These are phyloP conservation scores for Pseudopithomyces maydicus DNA, from an alignment of 2,329 filamentous ascomycete species.

Conservation along the genomic window DNA sequence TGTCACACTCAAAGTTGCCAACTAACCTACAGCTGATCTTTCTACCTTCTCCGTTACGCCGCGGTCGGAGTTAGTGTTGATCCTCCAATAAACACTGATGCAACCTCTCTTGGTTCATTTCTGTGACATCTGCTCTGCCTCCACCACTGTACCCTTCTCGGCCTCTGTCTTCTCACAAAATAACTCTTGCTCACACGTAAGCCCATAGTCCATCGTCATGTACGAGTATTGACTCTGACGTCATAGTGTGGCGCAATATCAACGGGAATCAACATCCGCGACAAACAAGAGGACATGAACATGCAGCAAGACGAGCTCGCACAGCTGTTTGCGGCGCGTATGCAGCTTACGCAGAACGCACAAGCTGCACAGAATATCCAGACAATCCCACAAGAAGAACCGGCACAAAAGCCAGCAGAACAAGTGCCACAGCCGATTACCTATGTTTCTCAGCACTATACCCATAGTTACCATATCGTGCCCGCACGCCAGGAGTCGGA, in stretches of 20 bases:
- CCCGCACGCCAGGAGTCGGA: conserved; percentile 36
- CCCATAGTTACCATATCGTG: conserved; percentile 73
- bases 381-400: conserved; percentile 41
- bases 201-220: conserved; percentile 24
- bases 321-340: conserved; percentile 76
- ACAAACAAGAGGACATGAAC: conserved; percentile 37
- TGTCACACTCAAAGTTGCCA: conserved; percentile 20
- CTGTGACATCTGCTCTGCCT: conserved; percentile 44
- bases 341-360: conserved; percentile 61
- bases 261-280: conserved; percentile 49
- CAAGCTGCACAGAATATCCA: conserved; percentile 51
- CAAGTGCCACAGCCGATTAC: conserved; percentile 57
- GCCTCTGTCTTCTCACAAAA: conserved; percentile 51
- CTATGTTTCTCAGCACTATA: conserved; percentile 85
- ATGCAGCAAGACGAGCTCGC: conserved; percentile 81
- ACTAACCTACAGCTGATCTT: conserved; percentile 26
- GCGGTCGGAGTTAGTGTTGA: conserved; percentile 18
- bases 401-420: conserved; percentile 20
- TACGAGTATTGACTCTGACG: conserved; percentile 38
- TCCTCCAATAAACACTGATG: conserved; percentile 30
- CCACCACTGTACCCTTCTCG: conserved; percentile 48
- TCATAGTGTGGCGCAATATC: conserved; percentile 52
- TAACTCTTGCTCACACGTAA: conserved; percentile 54
- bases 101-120: conserved; percentile 45
- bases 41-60: not conserved